These are phyloP conservation scores for Pseudogymnoascus sp. DNA, from an alignment of 2,329 filamentous ascomycete species.

Conservation along the genomic window DNA sequence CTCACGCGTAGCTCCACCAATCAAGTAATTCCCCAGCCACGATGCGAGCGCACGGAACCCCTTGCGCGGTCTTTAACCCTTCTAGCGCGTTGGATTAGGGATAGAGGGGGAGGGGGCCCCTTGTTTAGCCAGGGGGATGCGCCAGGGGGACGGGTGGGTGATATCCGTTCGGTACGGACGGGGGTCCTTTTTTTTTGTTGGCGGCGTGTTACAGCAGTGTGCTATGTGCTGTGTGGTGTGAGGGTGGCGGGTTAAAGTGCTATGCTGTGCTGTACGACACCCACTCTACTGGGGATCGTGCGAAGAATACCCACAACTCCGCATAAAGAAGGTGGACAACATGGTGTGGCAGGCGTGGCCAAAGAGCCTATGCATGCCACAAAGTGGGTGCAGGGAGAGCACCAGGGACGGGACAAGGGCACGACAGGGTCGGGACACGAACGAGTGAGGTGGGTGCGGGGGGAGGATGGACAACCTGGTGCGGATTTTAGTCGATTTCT, in stretches of 20 bases:
- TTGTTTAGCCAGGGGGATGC: constrained; percentile 1
- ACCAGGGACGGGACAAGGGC: background rate
- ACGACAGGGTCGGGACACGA: background rate
- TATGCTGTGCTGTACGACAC: background rate
- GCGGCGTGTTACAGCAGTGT: background rate
- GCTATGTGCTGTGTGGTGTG: background rate
- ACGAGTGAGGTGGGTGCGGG: background rate
- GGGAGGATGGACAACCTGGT: background rate
- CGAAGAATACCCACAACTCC: background rate
- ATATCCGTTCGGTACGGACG: background rate
- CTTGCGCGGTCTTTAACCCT: background rate
- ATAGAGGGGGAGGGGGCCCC: background rate
- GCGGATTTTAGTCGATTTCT: constrained; percentile 3
- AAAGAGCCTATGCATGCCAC: background rate
- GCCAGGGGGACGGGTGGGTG: background rate
- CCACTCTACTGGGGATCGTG: background rate
- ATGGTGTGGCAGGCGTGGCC: background rate
- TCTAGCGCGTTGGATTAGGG: background rate
- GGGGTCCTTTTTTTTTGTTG: background rate
- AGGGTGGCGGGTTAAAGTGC: background rate
- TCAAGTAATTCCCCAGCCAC: background rate
- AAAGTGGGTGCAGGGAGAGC: background rate
- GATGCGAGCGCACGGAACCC: constrained; percentile 2
- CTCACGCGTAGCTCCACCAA: background rate
- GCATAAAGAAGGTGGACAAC: background rate